Percentiles rank a stretch among this genome's conserved stretches.
Evolutionary conservation across 2,329 filamentous ascomycete genomes (phyloP).

Genomic region (Botrytis squamosa): DNA sequence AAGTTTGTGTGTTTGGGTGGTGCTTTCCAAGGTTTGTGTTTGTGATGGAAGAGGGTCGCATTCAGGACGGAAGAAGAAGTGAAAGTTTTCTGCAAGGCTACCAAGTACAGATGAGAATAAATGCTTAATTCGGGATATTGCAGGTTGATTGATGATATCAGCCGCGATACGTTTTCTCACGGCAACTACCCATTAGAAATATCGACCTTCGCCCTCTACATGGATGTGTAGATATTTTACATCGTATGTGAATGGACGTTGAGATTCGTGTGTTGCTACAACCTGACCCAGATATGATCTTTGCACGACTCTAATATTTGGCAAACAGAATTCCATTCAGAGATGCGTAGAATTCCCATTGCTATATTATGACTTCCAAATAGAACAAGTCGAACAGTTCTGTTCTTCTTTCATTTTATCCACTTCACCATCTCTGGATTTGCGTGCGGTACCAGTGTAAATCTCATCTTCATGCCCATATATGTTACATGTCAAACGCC

Average conservation of each 20-base stretch:
- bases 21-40: conserved; percentile 1
- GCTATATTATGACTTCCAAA: background rate
- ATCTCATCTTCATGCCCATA: background rate
- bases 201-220: background rate
- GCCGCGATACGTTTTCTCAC: background rate
- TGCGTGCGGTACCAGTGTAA: background rate
- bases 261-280: background rate
- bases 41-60: background rate
- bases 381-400: background rate
- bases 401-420: background rate
- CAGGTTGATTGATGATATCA: too few species aligned
- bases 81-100: conserved; percentile 1
- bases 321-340: background rate
- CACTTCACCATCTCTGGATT: background rate
- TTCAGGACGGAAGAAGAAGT: background rate
- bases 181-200: background rate
- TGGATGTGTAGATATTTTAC: background rate
- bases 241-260: background rate
- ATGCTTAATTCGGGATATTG: background rate
- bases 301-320: background rate
- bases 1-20: background rate
- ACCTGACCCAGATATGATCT: background rate
- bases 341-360: background rate
- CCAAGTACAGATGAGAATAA: background rate
- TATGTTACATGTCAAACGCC: conserved; percentile 5